These are phyloP conservation scores for Puccinellia tenuiflora DNA, from an alignment of 176 grass and related monocot genomes.

Conservation along the genomic window DNA sequence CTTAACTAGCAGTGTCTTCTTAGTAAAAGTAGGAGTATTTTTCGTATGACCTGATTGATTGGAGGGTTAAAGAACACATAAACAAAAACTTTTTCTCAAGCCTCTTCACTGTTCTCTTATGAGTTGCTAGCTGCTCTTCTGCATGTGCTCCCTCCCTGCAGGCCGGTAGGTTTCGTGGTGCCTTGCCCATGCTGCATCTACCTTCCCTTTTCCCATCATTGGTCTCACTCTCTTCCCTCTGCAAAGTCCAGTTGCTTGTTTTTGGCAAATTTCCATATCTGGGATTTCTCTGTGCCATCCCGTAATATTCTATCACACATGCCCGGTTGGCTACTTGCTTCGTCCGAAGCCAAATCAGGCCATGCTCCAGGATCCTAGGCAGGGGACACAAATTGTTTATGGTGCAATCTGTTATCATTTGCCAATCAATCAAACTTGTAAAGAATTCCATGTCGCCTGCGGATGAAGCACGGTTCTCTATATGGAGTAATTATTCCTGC, in stretches of 20 bases:
- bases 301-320: background rate
- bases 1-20: background rate
- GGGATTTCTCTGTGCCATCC: background rate
- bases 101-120: background rate
- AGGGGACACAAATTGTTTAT: conserved; percentile 1
- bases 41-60: too few relatives aligned
- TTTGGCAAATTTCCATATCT: background rate
- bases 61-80: background rate
- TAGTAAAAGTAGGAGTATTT: background rate
- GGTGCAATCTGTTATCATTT: background rate
- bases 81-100: background rate
- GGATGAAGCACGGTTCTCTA: background rate
- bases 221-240: background rate
- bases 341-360: background rate
- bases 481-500: background rate
- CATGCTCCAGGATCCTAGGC: conserved; percentile 22
- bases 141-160: conserved; percentile 4
- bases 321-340: background rate
- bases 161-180: conserved; percentile 6
- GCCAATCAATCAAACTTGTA: background rate
- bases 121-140: conserved; percentile 18
- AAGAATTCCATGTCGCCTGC: background rate
- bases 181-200: background rate
- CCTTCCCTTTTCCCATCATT: background rate
- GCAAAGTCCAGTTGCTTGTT: background rate